Percentiles rank a stretch among this genome's conserved stretches.
Evolutionary conservation across 148 eudicot genomes (phyloP).

Genomic region (Polygonum aviculare): DNA sequence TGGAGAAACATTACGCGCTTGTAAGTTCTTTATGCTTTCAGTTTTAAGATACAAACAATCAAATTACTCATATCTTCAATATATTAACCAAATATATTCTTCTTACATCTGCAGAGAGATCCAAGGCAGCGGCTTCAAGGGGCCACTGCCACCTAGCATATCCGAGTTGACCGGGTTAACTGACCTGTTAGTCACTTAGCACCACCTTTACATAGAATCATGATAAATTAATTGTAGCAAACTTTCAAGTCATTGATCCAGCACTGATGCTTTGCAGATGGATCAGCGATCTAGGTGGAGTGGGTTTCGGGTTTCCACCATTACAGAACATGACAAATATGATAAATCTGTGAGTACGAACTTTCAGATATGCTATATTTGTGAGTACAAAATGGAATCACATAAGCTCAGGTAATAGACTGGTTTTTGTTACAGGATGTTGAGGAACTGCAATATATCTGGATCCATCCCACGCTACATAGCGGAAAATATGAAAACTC

Average conservation of each 20-base stretch:
- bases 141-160: constrained; percentile 59
- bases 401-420: background rate
- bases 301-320: constrained; percentile 35
- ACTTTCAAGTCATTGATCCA: background rate
- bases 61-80: background rate
- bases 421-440: constrained; percentile 29
- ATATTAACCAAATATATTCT: background rate
- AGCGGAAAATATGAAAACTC: constrained; percentile 13
- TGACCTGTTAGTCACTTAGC: constrained; percentile 41
- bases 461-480: constrained; percentile 38
- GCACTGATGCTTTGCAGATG: constrained; percentile 26
- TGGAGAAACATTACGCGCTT: constrained; percentile 36
- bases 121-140: constrained; percentile 55
- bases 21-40: constrained; percentile 28
- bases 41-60: background rate
- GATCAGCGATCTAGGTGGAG: constrained; percentile 51
- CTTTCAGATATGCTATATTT: constrained; percentile 15
- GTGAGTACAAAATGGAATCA: constrained; percentile 14
- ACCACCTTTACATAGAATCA: constrained; percentile 7
- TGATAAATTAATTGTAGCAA: background rate
- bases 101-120: constrained; percentile 34
- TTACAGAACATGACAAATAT: constrained; percentile 26
- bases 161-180: constrained; percentile 30
- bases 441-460: constrained; percentile 53
- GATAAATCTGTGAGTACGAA: constrained; percentile 32